Evolutionary conservation across 2,329 filamentous ascomycete species (phyloP), one percentile per base, ranked within the genome.

Genomic region (Verticillium zaregamsianum): DNA sequence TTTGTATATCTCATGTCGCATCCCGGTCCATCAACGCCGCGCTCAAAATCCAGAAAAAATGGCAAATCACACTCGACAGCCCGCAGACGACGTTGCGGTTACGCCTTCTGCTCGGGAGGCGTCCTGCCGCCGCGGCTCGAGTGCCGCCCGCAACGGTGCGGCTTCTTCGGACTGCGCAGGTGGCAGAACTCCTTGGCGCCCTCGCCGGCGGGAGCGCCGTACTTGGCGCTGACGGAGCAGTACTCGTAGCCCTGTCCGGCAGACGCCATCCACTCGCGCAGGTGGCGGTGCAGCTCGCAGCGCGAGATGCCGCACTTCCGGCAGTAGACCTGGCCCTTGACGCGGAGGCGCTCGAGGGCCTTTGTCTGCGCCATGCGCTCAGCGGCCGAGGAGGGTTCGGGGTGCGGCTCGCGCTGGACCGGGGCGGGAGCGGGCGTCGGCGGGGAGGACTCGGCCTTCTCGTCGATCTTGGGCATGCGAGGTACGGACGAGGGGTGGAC

Each of bases 261-360:
- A 17, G 58, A 54, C 17, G 58, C 58, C 79, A 88, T 83, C 83
- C 85, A 88, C 49, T 78, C 79, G 68, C 79, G 78, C 67, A 89
- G 80, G 70, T 89, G 86, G 66, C 83, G 82, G 73, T 87, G 84
- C 62, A 89, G 78, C 76, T 88, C 85, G 72, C 86, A 89, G 39
- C 86, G 80, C 49, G 78, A 81, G 63, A 84, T 80, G 57, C 84
- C 85, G 65, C 86, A 89, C 71, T 87, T 86, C 62, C 82, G 79
- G 72, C 86, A 89, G 71, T 86, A 83, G 6, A 86, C 82, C 68
- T 86, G 85, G 25, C 85, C 86, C 61, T 80, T 80, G 57, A 84
- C 79, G 28, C 83, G 80, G 66, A 86, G 74, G 69, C 74, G 74
- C 7, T 80, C 78, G 39, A 83, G 77, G 32, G 73, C 71, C 59